A percentile compares a stretch with the other conserved stretches of the same genome.
These are phyloP conservation scores for Cryptococcus maquisensis DNA, from an alignment of 1,284 basidiomycete genomes.

Conservation along the genomic window DNA sequence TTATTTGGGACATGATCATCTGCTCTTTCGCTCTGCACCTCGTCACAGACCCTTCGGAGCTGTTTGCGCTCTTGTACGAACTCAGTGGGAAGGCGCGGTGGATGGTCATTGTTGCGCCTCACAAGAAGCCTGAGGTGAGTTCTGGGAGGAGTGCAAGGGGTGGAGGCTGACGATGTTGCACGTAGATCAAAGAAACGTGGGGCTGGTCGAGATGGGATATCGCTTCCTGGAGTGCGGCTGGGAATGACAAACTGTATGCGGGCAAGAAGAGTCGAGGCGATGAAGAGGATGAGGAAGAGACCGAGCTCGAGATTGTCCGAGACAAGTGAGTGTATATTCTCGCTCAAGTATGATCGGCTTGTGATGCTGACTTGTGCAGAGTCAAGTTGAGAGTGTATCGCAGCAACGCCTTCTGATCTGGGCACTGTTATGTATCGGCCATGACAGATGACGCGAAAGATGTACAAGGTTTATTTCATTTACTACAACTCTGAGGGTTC, in stretches of 20 bases:
- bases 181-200: conserved; percentile 70
- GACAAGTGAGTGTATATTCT: conserved; percentile 57
- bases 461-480: not conserved
- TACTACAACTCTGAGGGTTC: not conserved
- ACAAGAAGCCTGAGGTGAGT: conserved; percentile 67
- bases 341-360: not conserved
- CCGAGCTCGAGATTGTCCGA: conserved; percentile 50
- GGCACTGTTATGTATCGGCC: not conserved
- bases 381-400: conserved; percentile 16
- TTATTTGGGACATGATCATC: conserved; percentile 58
- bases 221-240: conserved; percentile 53
- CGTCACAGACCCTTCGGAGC: conserved; percentile 58
- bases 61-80: conserved; percentile 63
- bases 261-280: conserved; percentile 3
- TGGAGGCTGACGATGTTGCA: not conserved
- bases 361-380: not conserved
- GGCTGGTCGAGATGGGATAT: conserved; percentile 67
- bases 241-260: conserved; percentile 40
- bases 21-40: conserved; percentile 71
- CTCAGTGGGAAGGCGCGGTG: conserved; percentile 59
- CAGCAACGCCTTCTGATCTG: conserved; percentile 13
- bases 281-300: conserved; percentile 49
- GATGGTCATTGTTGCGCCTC: conserved; percentile 65
- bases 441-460: too few relatives aligned
- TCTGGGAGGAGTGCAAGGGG: not conserved